These are phyloP conservation scores for Myxozyma mucilagina DNA, from an alignment of 805 yeast genomes.

Conservation along the genomic window DNA sequence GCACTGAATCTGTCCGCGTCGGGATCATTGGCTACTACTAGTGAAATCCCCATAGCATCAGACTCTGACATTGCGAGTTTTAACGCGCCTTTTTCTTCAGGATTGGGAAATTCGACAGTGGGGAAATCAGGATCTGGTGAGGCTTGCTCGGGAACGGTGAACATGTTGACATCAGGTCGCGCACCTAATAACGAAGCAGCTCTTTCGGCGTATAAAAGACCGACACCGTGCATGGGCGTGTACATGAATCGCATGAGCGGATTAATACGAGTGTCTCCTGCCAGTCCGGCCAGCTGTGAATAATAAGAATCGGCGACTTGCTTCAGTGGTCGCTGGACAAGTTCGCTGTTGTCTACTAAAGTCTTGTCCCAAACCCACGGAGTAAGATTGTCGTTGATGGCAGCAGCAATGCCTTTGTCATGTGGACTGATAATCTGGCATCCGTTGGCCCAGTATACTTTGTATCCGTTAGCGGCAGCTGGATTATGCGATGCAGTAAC, in stretches of 20 bases:
- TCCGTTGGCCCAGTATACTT: constrained; percentile 90
- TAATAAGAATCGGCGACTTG: constrained; percentile 21
- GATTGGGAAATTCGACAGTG: constrained; percentile 89
- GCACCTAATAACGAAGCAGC: constrained; percentile 46
- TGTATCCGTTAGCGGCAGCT: constrained; percentile 80
- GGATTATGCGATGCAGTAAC: constrained; percentile 76
- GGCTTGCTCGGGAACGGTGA: constrained; percentile 62
- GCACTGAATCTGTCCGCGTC: constrained; percentile 94
- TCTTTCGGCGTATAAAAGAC: constrained; percentile 57
- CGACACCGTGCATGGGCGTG: constrained; percentile 97
- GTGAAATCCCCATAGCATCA: constrained; percentile 47
- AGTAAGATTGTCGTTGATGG: constrained; percentile 58
- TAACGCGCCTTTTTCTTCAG: constrained; percentile 92
- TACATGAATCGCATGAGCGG: constrained; percentile 59
- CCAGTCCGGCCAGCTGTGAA: constrained; percentile 6
- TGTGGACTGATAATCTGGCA: constrained; percentile 96
- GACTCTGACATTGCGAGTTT: constrained; percentile 68
- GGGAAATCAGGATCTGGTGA: constrained; percentile 82
- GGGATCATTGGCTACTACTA: constrained; percentile 90
- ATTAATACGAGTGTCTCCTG: constrained; percentile 34
- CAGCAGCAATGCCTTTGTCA: constrained; percentile 67
- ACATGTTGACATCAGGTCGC: constrained; percentile 38
- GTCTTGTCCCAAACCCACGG: constrained; percentile 58
- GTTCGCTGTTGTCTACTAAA: constrained; percentile 21
- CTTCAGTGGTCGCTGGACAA: constrained; percentile 26